Evolutionary conservation across 2,329 filamentous ascomycete species (phyloP), one percentile per base, ranked within the genome.

Genomic region (Aschersonia sp.): DNA sequence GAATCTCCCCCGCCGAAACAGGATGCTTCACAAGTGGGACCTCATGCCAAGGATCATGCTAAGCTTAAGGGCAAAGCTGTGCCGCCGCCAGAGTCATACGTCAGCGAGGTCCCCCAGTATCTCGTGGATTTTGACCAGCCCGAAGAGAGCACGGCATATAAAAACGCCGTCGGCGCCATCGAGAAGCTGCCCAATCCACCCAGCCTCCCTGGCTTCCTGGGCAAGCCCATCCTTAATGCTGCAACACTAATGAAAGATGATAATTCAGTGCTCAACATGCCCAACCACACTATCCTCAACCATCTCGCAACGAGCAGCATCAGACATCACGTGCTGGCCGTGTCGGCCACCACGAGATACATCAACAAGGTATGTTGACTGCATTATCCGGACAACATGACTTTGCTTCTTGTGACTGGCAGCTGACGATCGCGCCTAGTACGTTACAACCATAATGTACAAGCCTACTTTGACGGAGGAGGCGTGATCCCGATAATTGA

Each of bases 251-350:
- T 95, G 74, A 97, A 97, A 70, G 92, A 98, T 62, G 92, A 98
- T 66, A 95, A 91, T 65, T 96, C 89, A 66, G 92, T 98, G 51
- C 70, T 98, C 53, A 92, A 88, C 55, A 91, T 96, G 77, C 92
- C 92, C 10, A 98, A 97, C 59, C 91, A 98, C 60, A 96, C 92
- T 0, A 88, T 97, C 32, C 70, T 98, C 53, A 98, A 98, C 56
- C 92, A 98, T 64, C 71, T 98, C 56, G 91, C 91, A 45, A 98
- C 92, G 3, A 97, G 91, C 65, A 96, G 89, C 64, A 98, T 98
- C 65, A 96, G 95, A 71, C 89, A 95, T 56, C 89, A 91, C 53
- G 86, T 97, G 30, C 73, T 98, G 54, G 92, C 92, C 35, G 94
- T 94, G 5, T 96, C 89, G 59, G 91, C 88, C 10, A 98, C 92